Conservation (phyloP, 257 asterid genomes). For the Capsicum baccatum region DNA sequence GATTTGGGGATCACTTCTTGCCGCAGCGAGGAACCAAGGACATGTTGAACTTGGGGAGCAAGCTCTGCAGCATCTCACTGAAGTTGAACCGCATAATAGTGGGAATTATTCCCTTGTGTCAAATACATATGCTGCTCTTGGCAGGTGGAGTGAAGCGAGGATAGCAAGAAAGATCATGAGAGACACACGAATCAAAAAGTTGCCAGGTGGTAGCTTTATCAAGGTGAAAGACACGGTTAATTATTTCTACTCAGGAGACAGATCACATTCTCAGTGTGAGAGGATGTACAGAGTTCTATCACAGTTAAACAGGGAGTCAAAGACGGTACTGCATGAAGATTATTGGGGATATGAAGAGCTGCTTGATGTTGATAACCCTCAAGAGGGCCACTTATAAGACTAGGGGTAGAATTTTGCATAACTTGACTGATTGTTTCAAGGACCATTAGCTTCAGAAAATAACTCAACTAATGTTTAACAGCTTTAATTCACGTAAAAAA, state of each 20-base stretch:
- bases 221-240: slow-evolving; percentile 28
- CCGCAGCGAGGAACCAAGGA: slow-evolving; percentile 35
- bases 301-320: slow-evolving; percentile 23
- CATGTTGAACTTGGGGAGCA: slow-evolving; percentile 32
- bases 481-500: neutral
- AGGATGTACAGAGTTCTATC: slow-evolving; percentile 25
- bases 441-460: neutral
- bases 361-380: neutral
- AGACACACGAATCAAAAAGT: slow-evolving; percentile 29
- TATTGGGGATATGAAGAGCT: slow-evolving; percentile 15
- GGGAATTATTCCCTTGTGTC: slow-evolving; percentile 37
- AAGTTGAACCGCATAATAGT: slow-evolving; percentile 34
- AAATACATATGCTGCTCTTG: slow-evolving; percentile 32
- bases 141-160: slow-evolving; percentile 37
- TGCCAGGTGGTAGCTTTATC: slow-evolving; percentile 33
- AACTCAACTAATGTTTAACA: neutral
- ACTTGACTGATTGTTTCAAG: neutral
- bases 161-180: slow-evolving; percentile 29
- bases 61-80: slow-evolving; percentile 31
- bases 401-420: neutral
- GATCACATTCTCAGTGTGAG: slow-evolving; percentile 30
- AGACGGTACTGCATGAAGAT: slow-evolving; percentile 3
- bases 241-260: slow-evolving; percentile 31
- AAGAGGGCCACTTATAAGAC: neutral
- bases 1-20: slow-evolving; percentile 38